phyloP scores from a whole-genome alignment of 2,329 filamentous ascomycete species.

The Cladosporium sp. region DNA sequence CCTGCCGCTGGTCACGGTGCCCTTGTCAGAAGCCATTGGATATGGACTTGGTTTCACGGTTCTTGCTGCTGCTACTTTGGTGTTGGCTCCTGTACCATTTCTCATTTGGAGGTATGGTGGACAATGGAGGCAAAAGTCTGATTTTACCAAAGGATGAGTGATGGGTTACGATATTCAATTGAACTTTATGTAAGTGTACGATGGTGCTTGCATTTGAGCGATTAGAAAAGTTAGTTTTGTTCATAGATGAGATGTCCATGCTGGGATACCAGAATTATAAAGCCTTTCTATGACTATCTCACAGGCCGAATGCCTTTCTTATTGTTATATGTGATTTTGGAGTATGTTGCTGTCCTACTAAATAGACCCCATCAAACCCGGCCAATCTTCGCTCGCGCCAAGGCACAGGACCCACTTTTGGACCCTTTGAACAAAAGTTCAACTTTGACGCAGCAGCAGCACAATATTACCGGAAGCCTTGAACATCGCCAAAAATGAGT shows the following conservation, averaged over 20 bases:
- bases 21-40: slow-evolving; percentile 36
- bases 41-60: slow-evolving; percentile 37
- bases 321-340: too few species aligned
- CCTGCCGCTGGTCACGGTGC: slow-evolving; percentile 41
- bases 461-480: not conserved
- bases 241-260: too few species aligned
- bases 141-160: slow-evolving; percentile 23
- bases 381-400: not conserved
- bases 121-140: slow-evolving; percentile 23
- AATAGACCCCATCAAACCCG: not conserved
- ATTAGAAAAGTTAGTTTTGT: slow-evolving; percentile 2
- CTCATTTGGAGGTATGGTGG: slow-evolving; percentile 25
- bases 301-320: too few species aligned
- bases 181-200: not conserved
- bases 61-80: slow-evolving; percentile 20
- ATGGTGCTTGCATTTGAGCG: slow-evolving; percentile 5
- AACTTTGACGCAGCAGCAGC: not conserved
- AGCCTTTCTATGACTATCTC: too few species aligned
- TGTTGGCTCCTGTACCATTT: slow-evolving; percentile 25
- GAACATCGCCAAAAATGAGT: slow-evolving; percentile 3
- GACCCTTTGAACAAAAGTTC: not conserved
- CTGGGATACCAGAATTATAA: too few species aligned
- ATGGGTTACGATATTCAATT: not conserved
- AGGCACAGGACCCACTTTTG: not conserved
- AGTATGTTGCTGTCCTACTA: not conserved